Conservation (phyloP, 352 stramenopile genomes). For the Phytophthora colocasiae region DNA sequence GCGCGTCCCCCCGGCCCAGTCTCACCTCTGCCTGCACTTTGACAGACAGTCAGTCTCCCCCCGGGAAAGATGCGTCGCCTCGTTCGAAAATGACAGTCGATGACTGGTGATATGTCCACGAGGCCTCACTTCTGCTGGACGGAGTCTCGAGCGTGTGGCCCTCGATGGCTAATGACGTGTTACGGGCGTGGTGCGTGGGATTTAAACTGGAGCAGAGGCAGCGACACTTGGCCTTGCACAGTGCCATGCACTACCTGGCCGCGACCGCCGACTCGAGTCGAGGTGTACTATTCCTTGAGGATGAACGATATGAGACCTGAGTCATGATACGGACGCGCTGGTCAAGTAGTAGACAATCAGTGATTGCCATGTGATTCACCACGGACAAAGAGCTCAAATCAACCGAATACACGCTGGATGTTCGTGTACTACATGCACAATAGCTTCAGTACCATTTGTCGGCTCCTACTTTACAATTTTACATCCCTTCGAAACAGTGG, state of each 20-base stretch:
- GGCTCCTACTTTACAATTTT: too few species aligned
- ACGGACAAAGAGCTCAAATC: too few species aligned
- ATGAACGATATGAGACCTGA: slow-evolving; percentile 33
- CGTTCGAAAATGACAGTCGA: slow-evolving; percentile 20
- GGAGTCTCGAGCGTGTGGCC: slow-evolving; percentile 7
- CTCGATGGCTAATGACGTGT: slow-evolving; percentile 30
- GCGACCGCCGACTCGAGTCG: not conserved
- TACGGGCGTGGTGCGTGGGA: slow-evolving; percentile 19
- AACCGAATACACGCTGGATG: too few species aligned
- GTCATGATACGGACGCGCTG: slow-evolving; percentile 21
- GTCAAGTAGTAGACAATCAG: not conserved
- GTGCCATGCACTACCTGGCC: not conserved
- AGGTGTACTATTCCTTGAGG: slow-evolving; percentile 16
- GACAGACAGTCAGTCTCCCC: slow-evolving; percentile 8
- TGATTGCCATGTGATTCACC: too few species aligned
- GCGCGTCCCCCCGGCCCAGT: not conserved
- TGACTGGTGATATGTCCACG: slow-evolving; percentile 29
- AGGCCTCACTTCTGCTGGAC: not conserved
- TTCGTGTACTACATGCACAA: too few species aligned
- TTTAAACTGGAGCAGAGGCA: too few species aligned
- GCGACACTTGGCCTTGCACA: too few species aligned
- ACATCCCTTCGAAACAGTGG: too few species aligned
- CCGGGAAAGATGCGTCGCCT: slow-evolving; percentile 13
- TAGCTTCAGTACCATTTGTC: too few species aligned
- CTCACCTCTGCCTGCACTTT: not conserved